phyloP scores from a whole-genome alignment of 768 basidiomycete genomes.

The Artomyces pyxidatus region DNA sequence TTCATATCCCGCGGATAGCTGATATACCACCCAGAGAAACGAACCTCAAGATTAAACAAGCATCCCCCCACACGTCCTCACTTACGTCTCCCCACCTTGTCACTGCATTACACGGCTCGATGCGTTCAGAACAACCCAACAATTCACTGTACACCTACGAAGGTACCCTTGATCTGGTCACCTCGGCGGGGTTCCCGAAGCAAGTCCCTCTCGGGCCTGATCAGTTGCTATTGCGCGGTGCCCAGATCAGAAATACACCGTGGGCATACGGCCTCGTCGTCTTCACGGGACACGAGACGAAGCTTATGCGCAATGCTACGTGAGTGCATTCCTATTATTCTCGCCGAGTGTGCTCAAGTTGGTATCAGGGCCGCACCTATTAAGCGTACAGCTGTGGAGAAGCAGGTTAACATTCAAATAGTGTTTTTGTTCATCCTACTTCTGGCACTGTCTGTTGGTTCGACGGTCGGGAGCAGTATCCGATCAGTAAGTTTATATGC shows the following conservation, averaged over 20 bases:
- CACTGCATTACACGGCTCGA: slow-evolving; percentile 63
- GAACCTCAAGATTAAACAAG: slow-evolving; percentile 98
- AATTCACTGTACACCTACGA: slow-evolving; percentile 97
- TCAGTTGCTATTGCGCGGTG: slow-evolving; percentile 88
- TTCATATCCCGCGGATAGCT: no score
- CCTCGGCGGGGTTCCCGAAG: slow-evolving; percentile 50
- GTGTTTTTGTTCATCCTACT: slow-evolving; percentile 89
- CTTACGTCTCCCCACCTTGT: slow-evolving; percentile 76
- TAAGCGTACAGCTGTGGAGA: slow-evolving; percentile 92
- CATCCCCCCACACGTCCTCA: slow-evolving; percentile 68
- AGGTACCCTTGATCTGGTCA: slow-evolving; percentile 61
- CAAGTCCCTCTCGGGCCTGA: slow-evolving; percentile 92
- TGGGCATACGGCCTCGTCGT: slow-evolving; percentile 95
- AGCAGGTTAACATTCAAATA: slow-evolving; percentile 94
- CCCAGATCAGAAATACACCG: slow-evolving; percentile 91
- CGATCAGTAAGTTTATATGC: slow-evolving; percentile 43
- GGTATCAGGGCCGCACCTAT: slow-evolving; percentile 79
- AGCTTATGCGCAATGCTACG: slow-evolving; percentile 98
- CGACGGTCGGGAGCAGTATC: slow-evolving; percentile 88
- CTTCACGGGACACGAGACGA: slow-evolving; percentile 97
- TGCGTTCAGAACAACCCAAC: slow-evolving; percentile 95
- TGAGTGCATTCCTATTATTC: slow-evolving; percentile 31
- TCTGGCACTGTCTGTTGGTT: slow-evolving; percentile 80
- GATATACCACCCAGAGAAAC: no score
- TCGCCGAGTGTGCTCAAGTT: not conserved